A percentile compares a stretch with the other conserved stretches of the same genome.
Evolutionary conservation across 768 basidiomycete species (phyloP).

Genomic region (Mycena amicta): DNA sequence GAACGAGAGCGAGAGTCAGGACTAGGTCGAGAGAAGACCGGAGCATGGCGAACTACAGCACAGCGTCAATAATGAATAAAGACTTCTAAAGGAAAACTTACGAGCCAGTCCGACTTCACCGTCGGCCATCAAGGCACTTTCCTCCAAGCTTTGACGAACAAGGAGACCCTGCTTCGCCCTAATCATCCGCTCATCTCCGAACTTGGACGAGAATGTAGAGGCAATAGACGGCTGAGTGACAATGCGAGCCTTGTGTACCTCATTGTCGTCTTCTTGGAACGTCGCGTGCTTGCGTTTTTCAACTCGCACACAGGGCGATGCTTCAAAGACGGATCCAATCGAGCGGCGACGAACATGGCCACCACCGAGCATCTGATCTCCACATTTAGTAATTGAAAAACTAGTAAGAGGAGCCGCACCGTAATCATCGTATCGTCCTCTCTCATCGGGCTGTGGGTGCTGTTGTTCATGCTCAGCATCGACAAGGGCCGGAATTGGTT

Average conservation of each 20-base stretch:
- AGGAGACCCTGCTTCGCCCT: slow-evolving; percentile 62
- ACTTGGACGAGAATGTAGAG: slow-evolving; percentile 62
- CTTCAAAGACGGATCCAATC: slow-evolving; percentile 64
- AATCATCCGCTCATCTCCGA: slow-evolving; percentile 72
- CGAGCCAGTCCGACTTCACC: slow-evolving; percentile 63
- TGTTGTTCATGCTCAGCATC: slow-evolving; percentile 52
- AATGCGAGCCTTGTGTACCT: slow-evolving; percentile 50
- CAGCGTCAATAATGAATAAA: slow-evolving; percentile 21
- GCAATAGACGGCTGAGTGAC: slow-evolving; percentile 69
- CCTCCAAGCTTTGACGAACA: slow-evolving; percentile 68
- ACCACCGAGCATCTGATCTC: slow-evolving; percentile 74
- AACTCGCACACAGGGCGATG: slow-evolving; percentile 67
- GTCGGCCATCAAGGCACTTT: slow-evolving; percentile 62
- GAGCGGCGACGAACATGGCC: slow-evolving; percentile 73
- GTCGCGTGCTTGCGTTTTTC: slow-evolving; percentile 63
- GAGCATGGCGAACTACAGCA: slow-evolving; percentile 43
- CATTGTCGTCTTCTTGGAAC: slow-evolving; percentile 41
- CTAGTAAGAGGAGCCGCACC: slow-evolving; percentile 41
- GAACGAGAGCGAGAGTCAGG: slow-evolving; percentile 59
- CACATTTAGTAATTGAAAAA: slow-evolving; percentile 9
- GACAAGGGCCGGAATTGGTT: slow-evolving; percentile 67
- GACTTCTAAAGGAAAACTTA: slow-evolving; percentile 35
- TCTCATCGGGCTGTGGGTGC: slow-evolving; percentile 48
- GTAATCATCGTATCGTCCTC: slow-evolving; percentile 86
- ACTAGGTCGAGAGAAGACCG: slow-evolving; percentile 65